phyloP scores from a whole-genome alignment of 306 rosid species.

The Leucaena leucocephala region DNA sequence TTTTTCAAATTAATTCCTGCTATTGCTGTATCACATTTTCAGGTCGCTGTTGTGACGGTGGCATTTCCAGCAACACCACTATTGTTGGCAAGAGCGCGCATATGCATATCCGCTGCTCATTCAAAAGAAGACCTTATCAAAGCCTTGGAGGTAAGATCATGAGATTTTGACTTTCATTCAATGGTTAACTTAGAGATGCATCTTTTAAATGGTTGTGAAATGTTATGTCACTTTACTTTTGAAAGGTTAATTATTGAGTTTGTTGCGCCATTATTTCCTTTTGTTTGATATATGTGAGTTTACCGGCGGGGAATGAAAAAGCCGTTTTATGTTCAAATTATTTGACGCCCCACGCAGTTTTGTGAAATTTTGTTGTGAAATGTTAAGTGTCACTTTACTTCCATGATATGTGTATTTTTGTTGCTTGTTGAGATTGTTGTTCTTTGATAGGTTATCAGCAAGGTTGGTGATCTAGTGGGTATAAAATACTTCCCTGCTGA shows the following conservation, averaged over 20 bases:
- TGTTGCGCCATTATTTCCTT: neutral
- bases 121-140: slow-evolving; percentile 71
- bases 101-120: slow-evolving; percentile 86
- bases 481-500: slow-evolving; percentile 82
- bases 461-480: slow-evolving; percentile 75
- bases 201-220: neutral
- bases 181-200: neutral
- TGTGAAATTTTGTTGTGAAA: neutral
- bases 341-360: neutral
- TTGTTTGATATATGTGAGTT: neutral
- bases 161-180: neutral
- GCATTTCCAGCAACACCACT: slow-evolving; percentile 90
- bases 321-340: neutral
- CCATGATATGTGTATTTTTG: neutral
- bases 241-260: neutral
- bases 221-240: neutral
- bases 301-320: neutral
- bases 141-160: slow-evolving; percentile 52
- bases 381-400: neutral
- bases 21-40: slow-evolving; percentile 18
- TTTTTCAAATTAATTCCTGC: neutral
- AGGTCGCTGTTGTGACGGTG: slow-evolving; percentile 85
- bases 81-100: slow-evolving; percentile 79
- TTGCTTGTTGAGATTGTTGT: slow-evolving; percentile 10
- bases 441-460: slow-evolving; percentile 56